Percentiles rank a stretch among this genome's conserved stretches.
Evolutionary conservation across 768 basidiomycete species (phyloP).

Genomic region (Mycena epipterygia): DNA sequence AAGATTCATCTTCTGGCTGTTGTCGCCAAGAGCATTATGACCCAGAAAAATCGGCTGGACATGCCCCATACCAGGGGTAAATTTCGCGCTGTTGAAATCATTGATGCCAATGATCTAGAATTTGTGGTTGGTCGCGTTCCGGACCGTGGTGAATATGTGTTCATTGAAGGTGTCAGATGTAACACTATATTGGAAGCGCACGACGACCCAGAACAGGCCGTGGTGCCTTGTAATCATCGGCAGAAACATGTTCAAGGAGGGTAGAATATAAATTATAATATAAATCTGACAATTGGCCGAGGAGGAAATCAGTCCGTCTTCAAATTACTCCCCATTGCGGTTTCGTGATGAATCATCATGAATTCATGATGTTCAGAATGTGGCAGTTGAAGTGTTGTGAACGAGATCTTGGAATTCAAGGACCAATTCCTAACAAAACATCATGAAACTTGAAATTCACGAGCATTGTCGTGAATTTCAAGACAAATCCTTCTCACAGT

Average conservation of each 20-base stretch:
- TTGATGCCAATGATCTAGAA: slow-evolving; percentile 7
- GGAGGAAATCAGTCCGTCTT: too few species aligned
- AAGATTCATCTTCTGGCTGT: slow-evolving; percentile 8
- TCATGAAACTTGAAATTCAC: slow-evolving; percentile 11
- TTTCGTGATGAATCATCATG: not conserved
- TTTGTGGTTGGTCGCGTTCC: slow-evolving; percentile 5
- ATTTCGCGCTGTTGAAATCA: slow-evolving; percentile 1
- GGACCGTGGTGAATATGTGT: slow-evolving; percentile 12
- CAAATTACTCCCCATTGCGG: too few species aligned
- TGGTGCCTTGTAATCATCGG: slow-evolving; percentile 5
- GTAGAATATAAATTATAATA: slow-evolving; percentile 3
- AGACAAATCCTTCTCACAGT: slow-evolving; percentile 11
- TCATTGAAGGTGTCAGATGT: slow-evolving; percentile 11
- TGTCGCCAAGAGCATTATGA: slow-evolving; percentile 4
- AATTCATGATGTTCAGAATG: slow-evolving; percentile 9
- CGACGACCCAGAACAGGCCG: slow-evolving; percentile 11
- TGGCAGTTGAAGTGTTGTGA: not conserved
- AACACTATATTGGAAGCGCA: not conserved
- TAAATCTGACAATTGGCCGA: not conserved
- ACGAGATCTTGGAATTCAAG: slow-evolving; percentile 1
- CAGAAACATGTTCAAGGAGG: not conserved
- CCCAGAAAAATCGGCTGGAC: slow-evolving; percentile 15
- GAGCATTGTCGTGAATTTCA: slow-evolving; percentile 1
- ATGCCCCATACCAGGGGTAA: slow-evolving; percentile 20
- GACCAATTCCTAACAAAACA: not conserved